Base-by-base conservation (phyloP, 2,329 filamentous ascomycete species). In the Colletotrichum chrysophilum region DNA sequence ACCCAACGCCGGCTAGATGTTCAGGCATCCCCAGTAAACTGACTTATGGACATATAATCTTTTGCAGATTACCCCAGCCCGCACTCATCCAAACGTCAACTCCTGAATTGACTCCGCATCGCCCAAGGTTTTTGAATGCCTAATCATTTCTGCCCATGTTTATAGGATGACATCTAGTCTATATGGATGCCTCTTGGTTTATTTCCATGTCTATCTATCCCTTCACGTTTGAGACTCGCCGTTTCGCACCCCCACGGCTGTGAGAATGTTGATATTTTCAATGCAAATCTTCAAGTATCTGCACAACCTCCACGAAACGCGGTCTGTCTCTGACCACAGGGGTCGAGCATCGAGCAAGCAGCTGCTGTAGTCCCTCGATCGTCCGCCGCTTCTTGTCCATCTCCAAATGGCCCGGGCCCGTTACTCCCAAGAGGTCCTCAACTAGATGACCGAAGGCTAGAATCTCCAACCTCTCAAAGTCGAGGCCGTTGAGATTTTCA, bases 371-470 rank as follows among this genome's bases (percentile, higher is more conserved):
- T 26, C 76, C 71, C 60, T 75, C 65, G 38, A 79, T 52, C 76
- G 78, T 32, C 71, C 24, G 36, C 16, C 36, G 66, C 55, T n/a
- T 66, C 18, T 28, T 12, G 10, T 36, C 43, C 32, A 14, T 78
- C 76, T 24, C 85, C 80, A 67, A 88, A 76, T 4, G 83, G 14
- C 13, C 12, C 30, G n/a, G 83, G 14, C 13, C 12, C 30, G 12
- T 38, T 24, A 67, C 43, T 9, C 38, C 80, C 32, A 88, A 77
- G 21, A 89, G 77, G 76, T 88, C 86, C 70, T 88, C 87, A 56
- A 88, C 77, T 38, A 89, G 79, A 79, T 88, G 84, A 4, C 84
- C 87, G 78, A 89, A 89, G 1, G 87, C 88, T 52, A 88, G 81
- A 7, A 89, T 85, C 77, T 89, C 88, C 58, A 89, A 78, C 75